Evolutionary conservation across 2,329 filamentous ascomycete genomes (phyloP).

Genomic region (Botrytis cinerea): DNA sequence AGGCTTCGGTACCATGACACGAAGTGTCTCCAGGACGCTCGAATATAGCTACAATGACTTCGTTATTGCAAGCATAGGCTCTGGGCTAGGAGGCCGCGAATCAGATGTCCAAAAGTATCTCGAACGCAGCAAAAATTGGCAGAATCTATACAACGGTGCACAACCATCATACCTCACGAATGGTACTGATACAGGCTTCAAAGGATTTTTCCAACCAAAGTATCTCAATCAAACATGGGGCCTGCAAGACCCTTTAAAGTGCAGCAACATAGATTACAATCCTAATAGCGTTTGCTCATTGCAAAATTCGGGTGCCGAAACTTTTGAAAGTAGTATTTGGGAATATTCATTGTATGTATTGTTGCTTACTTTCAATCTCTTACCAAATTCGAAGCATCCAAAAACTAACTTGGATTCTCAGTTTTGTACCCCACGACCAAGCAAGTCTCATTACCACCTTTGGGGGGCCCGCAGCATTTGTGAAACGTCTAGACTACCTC

Average conservation of each 20-base stretch:
- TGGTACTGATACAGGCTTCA: slow-evolving; percentile 62
- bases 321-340: slow-evolving; percentile 73
- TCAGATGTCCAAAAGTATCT: slow-evolving; percentile 47
- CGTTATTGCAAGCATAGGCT: slow-evolving; percentile 62
- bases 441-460: slow-evolving; percentile 57
- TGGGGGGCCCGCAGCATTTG: slow-evolving; percentile 60
- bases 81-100: slow-evolving; percentile 55
- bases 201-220: slow-evolving; percentile 69
- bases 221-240: slow-evolving; percentile 69
- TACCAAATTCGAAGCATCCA: neutral
- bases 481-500: slow-evolving; percentile 62
- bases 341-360: slow-evolving; percentile 54
- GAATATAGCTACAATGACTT: slow-evolving; percentile 80
- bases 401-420: slow-evolving; percentile 16
- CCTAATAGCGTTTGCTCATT: slow-evolving; percentile 37
- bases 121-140: slow-evolving; percentile 52
- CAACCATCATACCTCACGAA: slow-evolving; percentile 54
- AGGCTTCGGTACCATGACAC: slow-evolving; percentile 68
- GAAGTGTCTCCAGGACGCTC: slow-evolving; percentile 69
- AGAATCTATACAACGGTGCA: slow-evolving; percentile 58
- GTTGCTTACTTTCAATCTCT: neutral
- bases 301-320: slow-evolving; percentile 51
- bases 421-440: slow-evolving; percentile 53
- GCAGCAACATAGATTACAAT: slow-evolving; percentile 47
- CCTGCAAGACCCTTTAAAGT: slow-evolving; percentile 66